Evolutionary conservation across 768 basidiomycete species (phyloP).

Genomic region (Hygrophoropsis aurantiaca): DNA sequence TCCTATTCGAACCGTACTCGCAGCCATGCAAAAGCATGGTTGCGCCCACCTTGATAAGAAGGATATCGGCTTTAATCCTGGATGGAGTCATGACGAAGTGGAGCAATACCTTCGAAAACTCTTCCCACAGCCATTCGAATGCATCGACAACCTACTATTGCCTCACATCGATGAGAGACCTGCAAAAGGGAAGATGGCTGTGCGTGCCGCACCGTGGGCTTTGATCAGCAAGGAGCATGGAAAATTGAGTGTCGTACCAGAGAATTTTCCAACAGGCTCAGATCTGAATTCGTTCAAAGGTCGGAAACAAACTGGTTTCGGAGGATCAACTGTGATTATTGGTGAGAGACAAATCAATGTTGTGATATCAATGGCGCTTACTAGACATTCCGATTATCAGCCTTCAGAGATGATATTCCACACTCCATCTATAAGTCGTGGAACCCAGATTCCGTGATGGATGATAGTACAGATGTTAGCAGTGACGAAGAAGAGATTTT

Average conservation of each 20-base stretch:
- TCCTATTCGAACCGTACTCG: not conserved
- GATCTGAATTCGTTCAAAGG: constrained; percentile 3
- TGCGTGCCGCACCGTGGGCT: not conserved
- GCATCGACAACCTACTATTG: no score
- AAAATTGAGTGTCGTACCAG: not conserved
- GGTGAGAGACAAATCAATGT: no score
- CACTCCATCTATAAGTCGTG: not conserved
- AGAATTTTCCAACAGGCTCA: not conserved
- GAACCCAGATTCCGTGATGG: constrained; percentile 3
- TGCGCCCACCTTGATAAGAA: not conserved
- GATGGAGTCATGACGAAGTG: not conserved
- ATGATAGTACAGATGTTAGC: no score
- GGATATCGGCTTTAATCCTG: not conserved
- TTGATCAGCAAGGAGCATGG: constrained; percentile 4
- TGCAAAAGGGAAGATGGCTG: no score
- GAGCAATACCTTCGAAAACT: not conserved
- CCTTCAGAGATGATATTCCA: not conserved
- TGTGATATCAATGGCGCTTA: not conserved
- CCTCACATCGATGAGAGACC: not conserved
- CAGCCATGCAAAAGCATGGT: not conserved
- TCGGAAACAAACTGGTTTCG: not conserved
- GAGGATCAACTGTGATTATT: not conserved
- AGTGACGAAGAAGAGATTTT: no score
- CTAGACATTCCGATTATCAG: not conserved
- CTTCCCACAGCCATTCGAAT: not conserved